phyloP scores from a whole-genome alignment of 257 asterid species.

The Cynanchum wilfordii region DNA sequence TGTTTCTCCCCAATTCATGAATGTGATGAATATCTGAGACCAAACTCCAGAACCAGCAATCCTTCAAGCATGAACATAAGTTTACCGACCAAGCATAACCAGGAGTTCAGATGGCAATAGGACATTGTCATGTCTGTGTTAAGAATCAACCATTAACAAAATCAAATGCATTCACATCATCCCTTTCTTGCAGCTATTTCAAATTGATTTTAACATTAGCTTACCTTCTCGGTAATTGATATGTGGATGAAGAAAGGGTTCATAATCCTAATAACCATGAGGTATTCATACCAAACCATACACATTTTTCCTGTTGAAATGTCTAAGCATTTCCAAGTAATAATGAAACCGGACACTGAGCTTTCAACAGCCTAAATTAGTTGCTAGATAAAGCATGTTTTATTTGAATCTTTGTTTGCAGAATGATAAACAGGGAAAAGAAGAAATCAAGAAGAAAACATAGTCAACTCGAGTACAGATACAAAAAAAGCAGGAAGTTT shows the following conservation, averaged over 20 bases:
- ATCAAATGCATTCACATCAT: not conserved
- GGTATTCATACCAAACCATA: not conserved
- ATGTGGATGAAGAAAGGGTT: not conserved
- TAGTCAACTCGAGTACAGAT: not conserved
- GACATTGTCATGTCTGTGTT: not conserved
- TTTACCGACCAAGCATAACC: not conserved
- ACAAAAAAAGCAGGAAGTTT: conserved; percentile 13
- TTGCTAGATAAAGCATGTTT: conserved; percentile 5
- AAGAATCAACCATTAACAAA: not conserved
- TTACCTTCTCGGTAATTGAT: not conserved
- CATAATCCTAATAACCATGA: not conserved
- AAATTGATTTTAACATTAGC: not conserved
- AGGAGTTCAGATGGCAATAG: not conserved
- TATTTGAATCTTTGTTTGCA: conserved; percentile 15
- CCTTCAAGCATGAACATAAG: not conserved
- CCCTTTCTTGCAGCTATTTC: not conserved
- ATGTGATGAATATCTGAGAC: not conserved
- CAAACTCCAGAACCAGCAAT: not conserved
- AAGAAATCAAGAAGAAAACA: not conserved
- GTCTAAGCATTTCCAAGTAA: not conserved
- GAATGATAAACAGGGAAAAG: conserved; percentile 3
- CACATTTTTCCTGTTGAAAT: not conserved
- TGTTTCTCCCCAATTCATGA: not conserved
- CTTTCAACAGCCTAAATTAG: not conserved
- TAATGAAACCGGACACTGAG: not conserved